Conservation (phyloP, 2,329 filamentous ascomycete genomes). For the Huntiella decipiens region DNA sequence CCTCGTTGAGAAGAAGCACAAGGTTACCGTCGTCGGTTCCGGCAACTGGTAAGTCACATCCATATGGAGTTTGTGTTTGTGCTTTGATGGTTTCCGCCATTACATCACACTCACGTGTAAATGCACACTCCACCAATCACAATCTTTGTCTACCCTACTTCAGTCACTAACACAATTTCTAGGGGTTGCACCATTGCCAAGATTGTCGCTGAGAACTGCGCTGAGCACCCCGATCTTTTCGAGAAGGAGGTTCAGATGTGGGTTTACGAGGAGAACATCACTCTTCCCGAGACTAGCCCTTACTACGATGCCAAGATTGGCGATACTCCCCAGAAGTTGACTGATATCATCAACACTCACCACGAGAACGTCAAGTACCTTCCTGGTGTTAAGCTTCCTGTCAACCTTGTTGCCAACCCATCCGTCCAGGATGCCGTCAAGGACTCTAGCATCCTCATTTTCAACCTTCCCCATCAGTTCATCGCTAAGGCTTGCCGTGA, state of each 20-base stretch:
- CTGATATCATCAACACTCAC: conserved; percentile 68
- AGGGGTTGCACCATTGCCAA: conserved; percentile 97
- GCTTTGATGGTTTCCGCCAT: background rate
- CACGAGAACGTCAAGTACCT: conserved; percentile 99
- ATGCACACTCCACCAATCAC: background rate
- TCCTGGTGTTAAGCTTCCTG: conserved; percentile 63
- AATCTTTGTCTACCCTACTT: background rate
- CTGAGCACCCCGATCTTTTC: conserved; percentile 59
- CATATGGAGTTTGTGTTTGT: background rate
- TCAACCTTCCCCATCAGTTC: conserved; percentile 95
- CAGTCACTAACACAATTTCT: conserved; percentile 4
- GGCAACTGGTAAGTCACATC: conserved; percentile 61
- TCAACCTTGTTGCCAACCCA: conserved; percentile 70
- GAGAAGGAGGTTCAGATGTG: conserved; percentile 91
- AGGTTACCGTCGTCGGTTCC: conserved; percentile 83
- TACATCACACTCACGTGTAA: background rate
- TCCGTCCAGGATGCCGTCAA: conserved; percentile 63
- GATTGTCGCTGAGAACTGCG: conserved; percentile 84
- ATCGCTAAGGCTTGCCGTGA: conserved; percentile 72
- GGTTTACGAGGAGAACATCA: conserved; percentile 89
- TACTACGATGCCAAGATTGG: conserved; percentile 48
- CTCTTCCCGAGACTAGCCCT: conserved; percentile 49
- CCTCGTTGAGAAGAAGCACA: conserved; percentile 54
- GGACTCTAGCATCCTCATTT: conserved; percentile 74
- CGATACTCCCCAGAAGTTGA: conserved; percentile 66